Evolutionary conservation across 2,329 filamentous ascomycete species (phyloP).

Genomic region (Alternaria angustiovoidea): DNA sequence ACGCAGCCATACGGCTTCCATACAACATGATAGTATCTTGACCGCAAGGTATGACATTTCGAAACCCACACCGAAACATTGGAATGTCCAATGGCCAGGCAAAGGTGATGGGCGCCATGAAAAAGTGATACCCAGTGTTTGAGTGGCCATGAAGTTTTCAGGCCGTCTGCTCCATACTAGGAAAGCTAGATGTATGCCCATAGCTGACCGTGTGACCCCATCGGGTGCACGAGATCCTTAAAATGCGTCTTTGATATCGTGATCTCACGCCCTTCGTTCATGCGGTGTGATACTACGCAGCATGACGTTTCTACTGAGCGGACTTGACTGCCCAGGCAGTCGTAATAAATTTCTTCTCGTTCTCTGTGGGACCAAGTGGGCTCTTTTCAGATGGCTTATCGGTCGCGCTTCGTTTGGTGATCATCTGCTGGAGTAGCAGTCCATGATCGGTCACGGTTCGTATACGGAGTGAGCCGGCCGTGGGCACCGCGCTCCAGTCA

Average conservation of each 20-base stretch:
- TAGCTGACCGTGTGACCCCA: not conserved
- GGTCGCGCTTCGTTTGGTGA: not conserved
- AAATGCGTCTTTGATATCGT: not conserved
- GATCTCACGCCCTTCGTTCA: not conserved
- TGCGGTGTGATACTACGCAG: not conserved
- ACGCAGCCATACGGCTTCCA: not conserved
- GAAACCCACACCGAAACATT: not conserved
- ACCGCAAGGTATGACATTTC: not conserved
- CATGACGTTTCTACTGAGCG: not conserved
- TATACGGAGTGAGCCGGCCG: constrained; percentile 1
- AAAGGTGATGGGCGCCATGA: not conserved
- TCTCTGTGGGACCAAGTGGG: not conserved
- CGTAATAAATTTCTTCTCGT: not conserved
- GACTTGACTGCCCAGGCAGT: not conserved
- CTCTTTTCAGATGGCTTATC: not conserved
- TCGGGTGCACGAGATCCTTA: not conserved
- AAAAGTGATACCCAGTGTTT: not conserved
- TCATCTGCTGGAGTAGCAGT: constrained; percentile 4
- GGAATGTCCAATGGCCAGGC: not conserved
- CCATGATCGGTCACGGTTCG: constrained; percentile 6
- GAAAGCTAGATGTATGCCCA: not conserved
- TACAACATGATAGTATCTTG: not conserved
- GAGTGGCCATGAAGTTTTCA: not conserved
- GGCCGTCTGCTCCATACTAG: not conserved
- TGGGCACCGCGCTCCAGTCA: not conserved